These are phyloP conservation scores for Myrica gale DNA, from an alignment of 306 rosid species.

Conservation along the genomic window DNA sequence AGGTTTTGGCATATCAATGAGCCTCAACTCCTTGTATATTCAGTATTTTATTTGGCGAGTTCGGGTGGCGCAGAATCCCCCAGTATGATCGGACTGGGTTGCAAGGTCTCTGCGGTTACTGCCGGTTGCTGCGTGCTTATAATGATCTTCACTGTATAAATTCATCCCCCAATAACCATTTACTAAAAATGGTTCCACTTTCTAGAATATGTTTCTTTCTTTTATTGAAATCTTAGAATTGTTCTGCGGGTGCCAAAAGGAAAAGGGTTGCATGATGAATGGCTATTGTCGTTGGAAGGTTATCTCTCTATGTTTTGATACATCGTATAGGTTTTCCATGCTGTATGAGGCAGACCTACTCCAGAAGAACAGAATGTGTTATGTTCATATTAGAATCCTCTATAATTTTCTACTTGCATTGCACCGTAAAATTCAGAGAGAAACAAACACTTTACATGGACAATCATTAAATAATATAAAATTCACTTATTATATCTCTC, in stretches of 20 bases:
- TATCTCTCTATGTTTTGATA: background rate
- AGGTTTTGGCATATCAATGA: constrained; percentile 82
- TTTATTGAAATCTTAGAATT: background rate
- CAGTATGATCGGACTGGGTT: constrained; percentile 40
- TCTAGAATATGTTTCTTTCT: no score
- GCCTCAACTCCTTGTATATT: constrained; percentile 59
- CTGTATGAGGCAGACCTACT: no score
- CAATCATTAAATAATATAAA: no score
- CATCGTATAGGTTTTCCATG: no score
- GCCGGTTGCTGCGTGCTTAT: background rate
- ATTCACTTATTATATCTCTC: no score
- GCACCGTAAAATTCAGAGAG: no score
- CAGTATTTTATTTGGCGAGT: constrained; percentile 68
- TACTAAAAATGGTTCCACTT: no score
- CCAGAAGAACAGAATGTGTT: no score
- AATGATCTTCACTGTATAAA: background rate
- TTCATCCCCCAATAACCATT: no score
- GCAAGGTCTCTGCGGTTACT: background rate
- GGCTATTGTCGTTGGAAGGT: background rate
- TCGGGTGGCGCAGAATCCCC: constrained; percentile 49
- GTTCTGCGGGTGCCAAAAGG: background rate
- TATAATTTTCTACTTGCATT: no score
- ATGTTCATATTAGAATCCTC: no score
- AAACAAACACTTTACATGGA: no score
- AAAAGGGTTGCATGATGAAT: background rate